Base-by-base conservation (phyloP, 1,284 basidiomycete species). In the Cutaneotrichosporon sp. region DNA sequence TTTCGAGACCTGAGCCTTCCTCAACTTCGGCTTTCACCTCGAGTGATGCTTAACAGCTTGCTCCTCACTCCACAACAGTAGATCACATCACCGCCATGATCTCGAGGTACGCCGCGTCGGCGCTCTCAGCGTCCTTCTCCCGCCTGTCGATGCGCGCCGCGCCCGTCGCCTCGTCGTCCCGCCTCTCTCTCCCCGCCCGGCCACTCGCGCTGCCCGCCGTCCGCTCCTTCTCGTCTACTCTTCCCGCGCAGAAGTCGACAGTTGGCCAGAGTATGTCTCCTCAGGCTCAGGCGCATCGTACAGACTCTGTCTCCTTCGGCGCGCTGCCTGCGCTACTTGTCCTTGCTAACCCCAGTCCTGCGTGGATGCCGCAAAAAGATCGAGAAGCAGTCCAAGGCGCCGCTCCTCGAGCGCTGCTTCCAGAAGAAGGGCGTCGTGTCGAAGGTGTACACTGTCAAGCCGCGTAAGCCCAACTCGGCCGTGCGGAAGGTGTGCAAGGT, bases 391-490 rank as follows among this genome's bases (percentile, higher is more conserved):
- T 80, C 84, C 19, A 84, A 82, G 66, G 84, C 89, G 5, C 91
- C 91, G 1, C 81, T 92, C 10, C 81, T 97, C 22, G 78, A 87
- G 57, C 78, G 74, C 27, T 86, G 82, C 68, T 87, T 86, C 11
- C 91, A 96, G 76, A 84, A 84, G 64, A 96, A 94, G 72, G 92
- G 88, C 32, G 90, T 97, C 54, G 88, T 89, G 70, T 82, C 85
- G 26, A 83, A 85, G 61, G 83, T 97, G 22, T 87, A 87, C 74
- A 88, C 84, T 41, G 82, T 80, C 63, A 91, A 88, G 69, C 96
- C 96, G 22, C 97, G 93, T 79, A 99, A 99, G 73, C 96, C 96
- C 61, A 99, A 99, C 77, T 98, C 94, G 37, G 93, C 93, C 39
- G 91, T 97, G 68, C 88, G 96, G 59, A 98, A 97, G 78, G 90